Evolutionary conservation across 2,329 filamentous ascomycete species (phyloP).

Genomic region (Trichoderma brevicompactum): DNA sequence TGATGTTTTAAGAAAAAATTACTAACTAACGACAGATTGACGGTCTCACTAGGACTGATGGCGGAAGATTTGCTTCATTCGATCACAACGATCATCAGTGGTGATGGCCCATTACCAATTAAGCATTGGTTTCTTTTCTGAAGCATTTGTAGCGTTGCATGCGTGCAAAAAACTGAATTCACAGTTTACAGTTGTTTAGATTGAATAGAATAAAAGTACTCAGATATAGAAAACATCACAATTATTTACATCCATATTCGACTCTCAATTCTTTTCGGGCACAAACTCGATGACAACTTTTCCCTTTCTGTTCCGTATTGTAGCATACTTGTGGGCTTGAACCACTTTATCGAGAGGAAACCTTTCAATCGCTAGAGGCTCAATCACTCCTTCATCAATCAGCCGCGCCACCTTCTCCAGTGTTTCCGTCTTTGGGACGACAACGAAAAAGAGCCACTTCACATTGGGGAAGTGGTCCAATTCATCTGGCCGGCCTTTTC

Average conservation of each 20-base stretch:
- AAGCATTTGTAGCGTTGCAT: background rate
- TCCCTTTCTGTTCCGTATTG: slow-evolving; percentile 32
- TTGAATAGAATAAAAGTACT: background rate
- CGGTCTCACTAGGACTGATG: background rate
- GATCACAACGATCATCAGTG: slow-evolving; percentile 8
- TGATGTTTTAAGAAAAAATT: too few relatives aligned
- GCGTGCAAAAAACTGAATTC: background rate
- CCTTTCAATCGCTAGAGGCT: slow-evolving; percentile 32
- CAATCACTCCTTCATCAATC: slow-evolving; percentile 34
- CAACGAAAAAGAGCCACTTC: slow-evolving; percentile 40
- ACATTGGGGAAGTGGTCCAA: slow-evolving; percentile 31
- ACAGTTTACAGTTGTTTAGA: background rate
- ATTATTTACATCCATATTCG: background rate
- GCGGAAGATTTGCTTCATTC: background rate
- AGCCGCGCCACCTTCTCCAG: slow-evolving; percentile 33
- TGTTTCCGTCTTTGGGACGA: slow-evolving; percentile 33
- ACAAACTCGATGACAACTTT: slow-evolving; percentile 40
- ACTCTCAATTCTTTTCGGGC: background rate
- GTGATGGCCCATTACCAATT: background rate
- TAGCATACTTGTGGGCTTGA: slow-evolving; percentile 37
- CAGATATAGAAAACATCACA: background rate
- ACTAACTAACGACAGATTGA: slow-evolving; percentile 3
- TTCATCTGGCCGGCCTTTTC: slow-evolving; percentile 32
- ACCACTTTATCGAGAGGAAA: slow-evolving; percentile 35
- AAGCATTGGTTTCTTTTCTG: background rate